A percentile compares a stretch with the other conserved stretches of the same genome.
phyloP scores from a whole-genome alignment of 208 protist genomes.

The Wallacemonas sp. region DNA sequence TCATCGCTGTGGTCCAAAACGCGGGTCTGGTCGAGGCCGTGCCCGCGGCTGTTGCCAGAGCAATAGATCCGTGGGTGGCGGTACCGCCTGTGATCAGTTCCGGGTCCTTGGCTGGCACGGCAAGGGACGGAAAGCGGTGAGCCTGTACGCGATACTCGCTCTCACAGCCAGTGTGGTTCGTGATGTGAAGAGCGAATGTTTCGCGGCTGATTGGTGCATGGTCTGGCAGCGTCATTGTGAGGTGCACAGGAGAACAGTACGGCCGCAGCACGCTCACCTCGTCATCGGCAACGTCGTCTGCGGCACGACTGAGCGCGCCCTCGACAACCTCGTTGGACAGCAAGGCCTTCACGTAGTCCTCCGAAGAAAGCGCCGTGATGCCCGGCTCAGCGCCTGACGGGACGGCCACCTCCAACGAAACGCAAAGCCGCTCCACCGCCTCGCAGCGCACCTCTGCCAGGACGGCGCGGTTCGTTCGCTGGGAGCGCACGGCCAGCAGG shows the following conservation, averaged over 20 bases:
- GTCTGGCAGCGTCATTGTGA: conserved; percentile 48
- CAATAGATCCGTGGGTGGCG: not conserved
- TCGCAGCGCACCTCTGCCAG: conserved; percentile 70
- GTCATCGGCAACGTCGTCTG: not conserved
- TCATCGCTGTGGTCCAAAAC: conserved; percentile 70
- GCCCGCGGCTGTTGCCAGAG: not conserved
- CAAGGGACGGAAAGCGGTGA: conserved; percentile 28
- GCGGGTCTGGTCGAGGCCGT: conserved; percentile 8
- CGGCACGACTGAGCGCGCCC: not conserved
- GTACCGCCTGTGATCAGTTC: conserved; percentile 5
- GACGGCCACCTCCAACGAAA: conserved; percentile 53
- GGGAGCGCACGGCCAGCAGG: conserved; percentile 53
- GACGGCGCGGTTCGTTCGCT: conserved; percentile 51
- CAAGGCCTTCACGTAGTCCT: conserved; percentile 34
- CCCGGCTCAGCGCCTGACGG: not conserved
- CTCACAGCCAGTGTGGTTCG: conserved; percentile 67
- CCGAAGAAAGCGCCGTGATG: not conserved
- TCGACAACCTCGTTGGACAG: conserved; percentile 22
- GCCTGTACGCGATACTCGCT: conserved; percentile 43
- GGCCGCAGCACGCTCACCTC: conserved; percentile 12
- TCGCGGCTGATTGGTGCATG: conserved; percentile 49
- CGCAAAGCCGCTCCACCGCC: conserved; percentile 50
- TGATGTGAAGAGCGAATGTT: conserved; percentile 31
- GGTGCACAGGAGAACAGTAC: conserved; percentile 38
- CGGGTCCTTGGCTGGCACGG: conserved; percentile 19